phyloP scores from a whole-genome alignment of 202 grass and related monocot species.

The Digitaria exilis region DNA sequence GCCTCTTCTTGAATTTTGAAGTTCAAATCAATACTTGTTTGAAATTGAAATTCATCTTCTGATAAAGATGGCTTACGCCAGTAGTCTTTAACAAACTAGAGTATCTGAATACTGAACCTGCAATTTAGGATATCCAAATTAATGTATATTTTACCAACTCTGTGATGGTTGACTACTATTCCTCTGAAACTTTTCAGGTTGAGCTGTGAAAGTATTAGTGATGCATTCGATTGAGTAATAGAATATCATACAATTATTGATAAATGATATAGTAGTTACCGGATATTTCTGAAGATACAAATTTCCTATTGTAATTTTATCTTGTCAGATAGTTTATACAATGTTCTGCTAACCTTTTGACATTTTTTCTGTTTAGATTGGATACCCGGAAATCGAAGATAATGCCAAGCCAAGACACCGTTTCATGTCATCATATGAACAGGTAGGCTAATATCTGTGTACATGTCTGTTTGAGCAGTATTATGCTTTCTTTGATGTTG shows the following conservation, averaged over 20 bases:
- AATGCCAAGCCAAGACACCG: slow-evolving; percentile 87
- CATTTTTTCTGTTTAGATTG: slow-evolving; percentile 56
- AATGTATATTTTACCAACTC: neutral
- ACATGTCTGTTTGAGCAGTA: neutral
- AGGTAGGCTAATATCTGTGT: slow-evolving; percentile 48
- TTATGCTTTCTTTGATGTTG: neutral
- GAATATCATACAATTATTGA: neutral
- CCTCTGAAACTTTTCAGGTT: neutral
- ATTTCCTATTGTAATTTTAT: neutral
- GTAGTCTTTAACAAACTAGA: neutral
- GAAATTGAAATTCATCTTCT: slow-evolving; percentile 16
- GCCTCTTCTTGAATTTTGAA: neutral
- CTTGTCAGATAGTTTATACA: neutral
- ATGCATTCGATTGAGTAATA: neutral
- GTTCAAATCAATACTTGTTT: too few relatives aligned
- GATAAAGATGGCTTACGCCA: neutral
- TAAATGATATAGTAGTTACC: slow-evolving; percentile 1
- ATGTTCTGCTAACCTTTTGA: slow-evolving; percentile 6
- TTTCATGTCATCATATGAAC: slow-evolving; percentile 98
- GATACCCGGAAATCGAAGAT: slow-evolving; percentile 96
- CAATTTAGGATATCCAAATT: neutral
- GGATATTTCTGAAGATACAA: neutral
- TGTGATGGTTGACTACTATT: neutral
- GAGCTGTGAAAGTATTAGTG: neutral
- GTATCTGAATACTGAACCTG: neutral